Base-by-base conservation (phyloP, 306 rosid species). In the Purshia tridentata region DNA sequence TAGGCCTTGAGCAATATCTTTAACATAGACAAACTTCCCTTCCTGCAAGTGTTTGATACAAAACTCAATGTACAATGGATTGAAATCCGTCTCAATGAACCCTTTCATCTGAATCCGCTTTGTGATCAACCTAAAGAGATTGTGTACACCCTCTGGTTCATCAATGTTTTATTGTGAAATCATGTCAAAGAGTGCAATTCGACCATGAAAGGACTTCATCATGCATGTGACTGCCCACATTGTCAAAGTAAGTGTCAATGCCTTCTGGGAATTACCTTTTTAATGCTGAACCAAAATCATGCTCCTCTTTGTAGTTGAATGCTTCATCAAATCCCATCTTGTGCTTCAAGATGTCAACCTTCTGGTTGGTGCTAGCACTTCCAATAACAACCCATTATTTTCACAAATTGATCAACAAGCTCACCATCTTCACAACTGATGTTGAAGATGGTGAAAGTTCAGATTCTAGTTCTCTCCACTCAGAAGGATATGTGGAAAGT, bases 291-390 rank as follows among this genome's bases (percentile, higher is more conserved):
- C 58, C 58, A 9, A 8, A n/a, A 53, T 53, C 20, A 29, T 29
- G 35, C 8, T 53, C 58, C 58, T 53, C 23, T 9, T 53, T 53
- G 20, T 53, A 18, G 29, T 53, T 53, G 19, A 53, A 53, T 1
- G 58, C 58, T 53, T 53, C 58, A 18, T 53, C 58, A 18, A 53
- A 53, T 3, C 58, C 58, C 29, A 53, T 53, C 58, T 53, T 53
- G 4, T 53, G 12, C 58, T 18, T 53, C 8, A 53, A 53, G 58
- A 53, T 4, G 8, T 53, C 58, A 18, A 53, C 29, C 20, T 53
- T 53, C 58, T 18, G 23, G 7, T 53, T 8, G 18, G 58, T 53
- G 58, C 58, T 53, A 4, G 58, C 58, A 8, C 58, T 53, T 53
- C 58, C 58, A 18, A 53, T 23, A 18, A 53, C 29, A 53, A 9